Conservation (phyloP, 2,329 filamentous ascomycete genomes). For the Venturiaceae sp. region DNA sequence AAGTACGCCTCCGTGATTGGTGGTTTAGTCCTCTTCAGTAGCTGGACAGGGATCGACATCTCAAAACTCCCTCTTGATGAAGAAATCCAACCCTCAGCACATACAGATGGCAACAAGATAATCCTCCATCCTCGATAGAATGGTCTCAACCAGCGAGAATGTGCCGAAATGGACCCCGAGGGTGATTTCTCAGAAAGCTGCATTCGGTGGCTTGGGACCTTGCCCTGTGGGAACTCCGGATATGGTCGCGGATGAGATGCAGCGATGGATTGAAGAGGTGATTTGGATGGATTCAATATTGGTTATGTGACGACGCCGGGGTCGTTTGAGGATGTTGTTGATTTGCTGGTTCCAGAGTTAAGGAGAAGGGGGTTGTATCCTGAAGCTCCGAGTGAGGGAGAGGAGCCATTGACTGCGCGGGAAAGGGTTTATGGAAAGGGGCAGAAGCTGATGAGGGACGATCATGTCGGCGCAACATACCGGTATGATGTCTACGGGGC, state of each 20-base stretch:
- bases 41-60: conserved; percentile 17
- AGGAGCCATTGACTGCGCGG: neutral
- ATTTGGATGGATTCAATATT: conserved; percentile 32
- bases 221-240: conserved; percentile 32
- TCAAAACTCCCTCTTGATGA: conserved; percentile 15
- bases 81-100: conserved; percentile 16
- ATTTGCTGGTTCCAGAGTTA: conserved; percentile 39
- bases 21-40: conserved; percentile 15
- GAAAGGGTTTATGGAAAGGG: neutral
- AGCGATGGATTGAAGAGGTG: conserved; percentile 34
- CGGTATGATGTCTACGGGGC: neutral
- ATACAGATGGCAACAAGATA: conserved; percentile 22
- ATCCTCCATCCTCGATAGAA: conserved; percentile 17
- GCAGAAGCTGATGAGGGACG: neutral
- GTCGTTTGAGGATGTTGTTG: conserved; percentile 42
- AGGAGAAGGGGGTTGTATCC: conserved; percentile 20
- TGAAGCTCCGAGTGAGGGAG: too few species aligned
- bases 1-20: conserved; percentile 12
- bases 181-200: neutral
- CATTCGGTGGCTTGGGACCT: conserved; percentile 7
- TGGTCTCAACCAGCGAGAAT: neutral
- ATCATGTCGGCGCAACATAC: neutral
- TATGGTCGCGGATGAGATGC: conserved; percentile 38
- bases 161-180: too few species aligned
- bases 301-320: conserved; percentile 41